phyloP scores from a whole-genome alignment of 371 early-diverging fungal genomes.

The Mucor sp. region DNA sequence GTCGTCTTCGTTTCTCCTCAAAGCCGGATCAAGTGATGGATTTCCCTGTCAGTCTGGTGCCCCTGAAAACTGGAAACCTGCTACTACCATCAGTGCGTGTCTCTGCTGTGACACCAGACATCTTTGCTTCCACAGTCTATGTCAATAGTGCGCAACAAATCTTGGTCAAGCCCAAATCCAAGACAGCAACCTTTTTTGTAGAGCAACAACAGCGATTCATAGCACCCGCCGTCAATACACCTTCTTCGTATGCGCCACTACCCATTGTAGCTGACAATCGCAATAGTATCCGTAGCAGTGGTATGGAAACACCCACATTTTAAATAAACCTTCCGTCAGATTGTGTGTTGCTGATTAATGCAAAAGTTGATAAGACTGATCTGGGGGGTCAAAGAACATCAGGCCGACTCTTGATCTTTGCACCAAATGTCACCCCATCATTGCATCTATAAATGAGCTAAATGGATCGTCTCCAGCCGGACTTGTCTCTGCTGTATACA shows the following conservation, averaged over 20 bases:
- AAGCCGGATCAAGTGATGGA: slow-evolving; percentile 60
- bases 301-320: background rate
- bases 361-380: background rate
- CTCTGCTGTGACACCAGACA: slow-evolving; percentile 48
- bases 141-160: slow-evolving; percentile 67
- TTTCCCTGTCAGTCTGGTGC: slow-evolving; percentile 61
- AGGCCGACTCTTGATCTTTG: too few species aligned
- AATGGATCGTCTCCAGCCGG: too few species aligned
- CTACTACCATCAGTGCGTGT: slow-evolving; percentile 60
- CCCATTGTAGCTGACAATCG: background rate
- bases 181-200: slow-evolving; percentile 68
- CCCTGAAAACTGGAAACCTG: slow-evolving; percentile 68
- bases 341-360: background rate
- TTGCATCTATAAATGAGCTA: too few species aligned
- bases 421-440: too few species aligned
- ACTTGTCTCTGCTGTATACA: too few species aligned
- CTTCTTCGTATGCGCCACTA: background rate
- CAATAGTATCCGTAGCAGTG: background rate
- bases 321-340: background rate
- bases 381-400: background rate
- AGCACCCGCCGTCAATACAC: slow-evolving; percentile 11
- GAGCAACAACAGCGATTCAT: slow-evolving; percentile 64
- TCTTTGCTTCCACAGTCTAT: slow-evolving; percentile 61
- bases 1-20: slow-evolving; percentile 58
- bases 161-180: slow-evolving; percentile 64